Evolutionary conservation across 441 rosid genomes (phyloP).

Genomic region (Theobroma grandiflorum): DNA sequence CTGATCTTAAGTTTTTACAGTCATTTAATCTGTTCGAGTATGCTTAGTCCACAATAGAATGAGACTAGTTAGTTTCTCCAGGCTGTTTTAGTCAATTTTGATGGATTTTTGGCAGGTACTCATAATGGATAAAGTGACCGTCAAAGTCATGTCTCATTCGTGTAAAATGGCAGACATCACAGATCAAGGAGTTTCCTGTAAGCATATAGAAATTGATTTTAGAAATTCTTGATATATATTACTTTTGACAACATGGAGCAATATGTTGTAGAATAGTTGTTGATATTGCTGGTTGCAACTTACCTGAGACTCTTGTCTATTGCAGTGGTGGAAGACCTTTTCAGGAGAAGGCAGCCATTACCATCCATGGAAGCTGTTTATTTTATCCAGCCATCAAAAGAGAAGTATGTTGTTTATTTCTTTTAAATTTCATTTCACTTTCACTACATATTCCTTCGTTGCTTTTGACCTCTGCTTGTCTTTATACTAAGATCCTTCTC

Average conservation of each 20-base stretch:
- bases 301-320: slow-evolving; percentile 21
- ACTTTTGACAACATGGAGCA: not conserved
- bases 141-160: slow-evolving; percentile 90
- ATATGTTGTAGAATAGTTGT: not conserved
- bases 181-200: slow-evolving; percentile 95
- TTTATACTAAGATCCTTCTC: not conserved
- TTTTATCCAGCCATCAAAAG: slow-evolving; percentile 72
- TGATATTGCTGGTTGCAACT: slow-evolving; percentile 13
- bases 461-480: not conserved
- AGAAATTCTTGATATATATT: too few relatives aligned
- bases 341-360: slow-evolving; percentile 73
- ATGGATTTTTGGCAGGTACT: slow-evolving; percentile 62
- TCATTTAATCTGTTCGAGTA: not conserved
- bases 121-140: slow-evolving; percentile 93
- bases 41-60: not conserved
- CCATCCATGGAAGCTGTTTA: slow-evolving; percentile 76
- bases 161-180: slow-evolving; percentile 98
- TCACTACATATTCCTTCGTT: not conserved
- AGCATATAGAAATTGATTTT: slow-evolving; percentile 30
- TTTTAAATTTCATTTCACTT: not conserved
- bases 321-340: slow-evolving; percentile 82
- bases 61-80: not conserved
- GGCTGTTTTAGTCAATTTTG: not conserved
- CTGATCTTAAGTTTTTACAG: not conserved
- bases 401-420: slow-evolving; percentile 48